Percentiles rank a stretch among this genome's conserved stretches.
phyloP scores from a whole-genome alignment of 306 rosid genomes.

The Vigna mungo region DNA sequence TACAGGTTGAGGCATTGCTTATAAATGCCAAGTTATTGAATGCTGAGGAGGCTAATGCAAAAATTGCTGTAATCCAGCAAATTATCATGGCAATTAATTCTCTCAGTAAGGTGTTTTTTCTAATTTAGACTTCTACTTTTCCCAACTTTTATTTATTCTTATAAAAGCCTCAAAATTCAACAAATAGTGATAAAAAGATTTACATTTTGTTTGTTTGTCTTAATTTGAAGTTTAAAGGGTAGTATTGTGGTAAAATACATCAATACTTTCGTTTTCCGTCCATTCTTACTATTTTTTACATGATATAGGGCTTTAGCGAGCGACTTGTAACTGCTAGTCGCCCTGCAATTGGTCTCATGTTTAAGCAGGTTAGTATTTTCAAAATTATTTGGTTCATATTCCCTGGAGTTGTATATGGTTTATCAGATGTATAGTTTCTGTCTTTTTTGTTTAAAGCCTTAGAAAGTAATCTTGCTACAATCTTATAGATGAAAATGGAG shows the following conservation, averaged over 20 bases:
- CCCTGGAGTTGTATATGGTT: constrained; percentile 10
- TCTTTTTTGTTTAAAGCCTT: constrained; percentile 19
- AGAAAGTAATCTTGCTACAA: constrained; percentile 6
- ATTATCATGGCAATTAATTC: constrained; percentile 91
- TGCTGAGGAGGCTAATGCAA: constrained; percentile 71
- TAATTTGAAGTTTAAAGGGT: constrained; percentile 22
- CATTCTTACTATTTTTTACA: constrained; percentile 32
- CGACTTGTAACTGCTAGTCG: constrained; percentile 96
- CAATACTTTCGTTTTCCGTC: neutral
- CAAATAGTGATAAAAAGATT: neutral
- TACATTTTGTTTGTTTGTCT: neutral
- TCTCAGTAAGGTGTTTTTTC: constrained; percentile 87
- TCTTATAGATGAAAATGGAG: constrained; percentile 1
- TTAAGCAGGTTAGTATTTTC: constrained; percentile 79
- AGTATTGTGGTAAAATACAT: constrained; percentile 2
- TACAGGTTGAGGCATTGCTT: constrained; percentile 80
- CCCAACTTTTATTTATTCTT: constrained; percentile 17
- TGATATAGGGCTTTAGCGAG: constrained; percentile 90
- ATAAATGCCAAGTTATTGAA: constrained; percentile 65
- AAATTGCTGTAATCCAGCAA: constrained; percentile 78
- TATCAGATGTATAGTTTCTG: constrained; percentile 10
- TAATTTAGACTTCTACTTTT: constrained; percentile 36
- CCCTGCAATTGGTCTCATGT: constrained; percentile 95
- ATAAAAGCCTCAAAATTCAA: constrained; percentile 10
- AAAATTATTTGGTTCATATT: constrained; percentile 25